A percentile compares a stretch with the other conserved stretches of the same genome.
Conservation (phyloP, 257 asterid genomes). For the Solanum ossicruentum region DNA sequence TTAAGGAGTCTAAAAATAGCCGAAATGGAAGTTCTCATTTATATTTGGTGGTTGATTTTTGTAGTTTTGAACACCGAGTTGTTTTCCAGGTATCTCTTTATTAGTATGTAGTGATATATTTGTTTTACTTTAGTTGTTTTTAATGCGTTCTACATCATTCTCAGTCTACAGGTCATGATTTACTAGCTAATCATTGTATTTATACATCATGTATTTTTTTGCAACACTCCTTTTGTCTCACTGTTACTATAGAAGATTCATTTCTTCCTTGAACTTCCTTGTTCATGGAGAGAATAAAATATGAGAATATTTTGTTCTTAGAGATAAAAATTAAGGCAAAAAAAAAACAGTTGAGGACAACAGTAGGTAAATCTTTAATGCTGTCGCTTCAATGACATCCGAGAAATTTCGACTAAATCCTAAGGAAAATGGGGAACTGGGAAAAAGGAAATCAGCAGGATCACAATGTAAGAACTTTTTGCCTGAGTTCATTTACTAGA, state of each 20-base stretch:
- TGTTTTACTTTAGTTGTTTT: neutral
- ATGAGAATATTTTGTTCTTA: neutral
- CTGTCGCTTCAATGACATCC: neutral
- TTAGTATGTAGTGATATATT: neutral
- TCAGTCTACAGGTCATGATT: neutral
- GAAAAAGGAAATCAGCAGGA: neutral
- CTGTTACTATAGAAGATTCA: neutral
- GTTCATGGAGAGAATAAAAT: neutral
- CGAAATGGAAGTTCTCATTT: conserved; percentile 83
- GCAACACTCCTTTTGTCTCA: neutral
- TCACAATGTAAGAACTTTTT: neutral
- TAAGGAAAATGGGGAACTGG: neutral
- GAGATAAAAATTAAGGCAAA: neutral
- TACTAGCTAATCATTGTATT: neutral
- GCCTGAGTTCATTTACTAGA: neutral
- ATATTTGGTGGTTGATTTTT: conserved; percentile 68
- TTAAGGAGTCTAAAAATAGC: conserved; percentile 63
- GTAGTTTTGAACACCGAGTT: conserved; percentile 96
- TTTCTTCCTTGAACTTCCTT: neutral
- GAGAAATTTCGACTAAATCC: neutral
- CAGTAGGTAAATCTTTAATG: neutral
- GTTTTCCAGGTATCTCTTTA: conserved; percentile 71
- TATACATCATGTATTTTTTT: neutral
- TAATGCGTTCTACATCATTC: neutral
- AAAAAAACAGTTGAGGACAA: neutral